These are phyloP conservation scores for Aspergillus sp. DNA, from an alignment of 2,329 filamentous ascomycete species.

Conservation along the genomic window DNA sequence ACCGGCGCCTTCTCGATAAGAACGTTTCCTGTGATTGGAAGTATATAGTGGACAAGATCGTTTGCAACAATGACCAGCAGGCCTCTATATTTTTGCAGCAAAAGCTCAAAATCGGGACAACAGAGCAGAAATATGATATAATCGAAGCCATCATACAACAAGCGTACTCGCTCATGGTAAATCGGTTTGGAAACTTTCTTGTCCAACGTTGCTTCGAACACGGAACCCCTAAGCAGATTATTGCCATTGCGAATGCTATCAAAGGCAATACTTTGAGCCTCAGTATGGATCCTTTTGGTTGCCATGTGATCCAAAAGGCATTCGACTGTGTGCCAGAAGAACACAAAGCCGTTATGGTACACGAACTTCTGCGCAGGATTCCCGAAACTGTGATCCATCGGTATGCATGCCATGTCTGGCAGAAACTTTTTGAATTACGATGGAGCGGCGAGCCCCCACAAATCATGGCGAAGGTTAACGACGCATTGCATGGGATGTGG, in stretches of 20 bases:
- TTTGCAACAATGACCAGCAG: slow-evolving; percentile 98
- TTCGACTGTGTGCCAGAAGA: slow-evolving; percentile 97
- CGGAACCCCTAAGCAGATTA: slow-evolving; percentile 88
- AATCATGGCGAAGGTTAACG: slow-evolving; percentile 98
- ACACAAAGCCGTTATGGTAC: slow-evolving; percentile 99
- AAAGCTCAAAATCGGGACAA: slow-evolving; percentile 94
- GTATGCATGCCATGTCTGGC: slow-evolving; percentile 99
- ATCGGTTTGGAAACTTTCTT: slow-evolving; percentile 97
- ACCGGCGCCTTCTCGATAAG: slow-evolving; percentile 89
- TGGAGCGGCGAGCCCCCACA: slow-evolving; percentile 94
- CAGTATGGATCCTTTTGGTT: slow-evolving; percentile 98
- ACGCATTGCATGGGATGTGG: slow-evolving; percentile 95
- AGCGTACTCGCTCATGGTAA: slow-evolving; percentile 94
- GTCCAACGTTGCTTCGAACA: slow-evolving; percentile 99
- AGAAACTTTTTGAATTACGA: slow-evolving; percentile 96
- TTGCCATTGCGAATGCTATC: slow-evolving; percentile 91
- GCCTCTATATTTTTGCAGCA: slow-evolving; percentile 98
- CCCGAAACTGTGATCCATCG: slow-evolving; percentile 98
- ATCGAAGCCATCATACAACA: slow-evolving; percentile 94
- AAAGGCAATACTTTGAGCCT: slow-evolving; percentile 89
- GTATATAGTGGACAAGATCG: slow-evolving; percentile 99
- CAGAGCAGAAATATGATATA: slow-evolving; percentile 95
- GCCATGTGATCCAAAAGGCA: slow-evolving; percentile 97
- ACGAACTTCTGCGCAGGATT: slow-evolving; percentile 89
- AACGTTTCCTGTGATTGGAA: slow-evolving; percentile 99